Conservation (phyloP, 371 early-diverging fungal genomes). For the Mucor saturninus region DNA sequence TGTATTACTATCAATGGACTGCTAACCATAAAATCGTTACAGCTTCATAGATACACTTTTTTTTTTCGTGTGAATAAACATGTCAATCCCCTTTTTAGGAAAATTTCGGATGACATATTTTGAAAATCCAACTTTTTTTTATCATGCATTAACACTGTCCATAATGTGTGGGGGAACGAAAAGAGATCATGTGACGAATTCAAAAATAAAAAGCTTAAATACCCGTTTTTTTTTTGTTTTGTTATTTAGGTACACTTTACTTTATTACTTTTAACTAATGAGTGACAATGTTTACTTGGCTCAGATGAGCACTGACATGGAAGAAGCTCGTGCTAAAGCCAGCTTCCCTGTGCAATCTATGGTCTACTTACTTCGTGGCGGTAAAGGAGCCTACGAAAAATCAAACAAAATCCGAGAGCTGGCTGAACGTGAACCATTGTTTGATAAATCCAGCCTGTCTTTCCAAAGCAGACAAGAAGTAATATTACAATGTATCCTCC, state of each 20-base stretch:
- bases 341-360: conserved; percentile 45
- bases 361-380: conserved; percentile 47
- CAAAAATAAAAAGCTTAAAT: not conserved
- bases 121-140: no score
- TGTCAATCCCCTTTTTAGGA: not conserved
- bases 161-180: no score
- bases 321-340: conserved; percentile 53
- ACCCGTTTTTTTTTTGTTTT: conserved; percentile 1
- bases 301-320: conserved; percentile 49
- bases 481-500: not conserved
- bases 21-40: conserved; percentile 38
- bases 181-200: not conserved
- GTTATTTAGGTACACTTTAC: not conserved
- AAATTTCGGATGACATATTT: no score
- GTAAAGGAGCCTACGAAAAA: conserved; percentile 31
- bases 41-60: not conserved
- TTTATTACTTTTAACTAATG: conserved; percentile 16
- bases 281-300: conserved; percentile 34
- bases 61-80: not conserved
- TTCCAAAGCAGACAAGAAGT: conserved; percentile 51
- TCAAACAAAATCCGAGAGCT: conserved; percentile 39
- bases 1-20: conserved; percentile 86
- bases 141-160: not conserved
- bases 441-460: conserved; percentile 34
- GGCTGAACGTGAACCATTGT: conserved; percentile 53